Evolutionary conservation across 2,329 filamentous ascomycete species (phyloP), one percentile per base, ranked within the genome.

Genomic region (Penicillium sp.): DNA sequence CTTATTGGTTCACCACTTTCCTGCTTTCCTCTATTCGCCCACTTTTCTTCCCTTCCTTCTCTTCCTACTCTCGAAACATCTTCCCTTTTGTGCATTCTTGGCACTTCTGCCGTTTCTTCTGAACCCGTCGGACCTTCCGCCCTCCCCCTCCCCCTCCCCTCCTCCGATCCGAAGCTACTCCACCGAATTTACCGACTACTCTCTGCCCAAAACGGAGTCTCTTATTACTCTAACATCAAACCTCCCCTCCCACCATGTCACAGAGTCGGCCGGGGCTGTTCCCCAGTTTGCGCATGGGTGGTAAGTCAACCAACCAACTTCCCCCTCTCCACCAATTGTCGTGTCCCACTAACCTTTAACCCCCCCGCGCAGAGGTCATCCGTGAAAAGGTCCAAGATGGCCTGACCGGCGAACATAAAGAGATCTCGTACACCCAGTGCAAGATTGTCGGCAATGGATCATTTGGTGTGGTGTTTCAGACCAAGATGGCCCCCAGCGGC

Each of bases 391-490:
- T 98, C 59, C 93, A 98, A 72, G 93, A 98, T 78, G 93, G 93
- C 68, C 77, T 95, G 58, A 98, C 93, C 11, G 93, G 93, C 63
- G 93, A 98, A 71, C 95, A 89, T 63, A 86, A 88, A 71, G 93
- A 98, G 65, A 83, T 98, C 74, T 89, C 95, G 70, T 98, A 98
- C 73, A 97, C 93, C 46, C 93, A 97, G 70, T 97, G 91, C 78
- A 98, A 98, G 77, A 97, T 98, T 64, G 93, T 98, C 40, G 93
- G 93, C 69, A 98, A 98, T 75, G 93, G 93, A 59, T 97, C 91
- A 28, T 98, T 98, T 62, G 93, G 93, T 57, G 91, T 98, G 41
- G 93, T 98, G 56, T 98, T 98, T 72, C 93, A 98, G 76, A 98
- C 93, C 47, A 97, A 97, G 77, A 81, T 98, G 63, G 91, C 91